A percentile compares a stretch with the other conserved stretches of the same genome.
Evolutionary conservation across 192 early-diverging fungal genomes (phyloP).

Genomic region (Podila verticillata): DNA sequence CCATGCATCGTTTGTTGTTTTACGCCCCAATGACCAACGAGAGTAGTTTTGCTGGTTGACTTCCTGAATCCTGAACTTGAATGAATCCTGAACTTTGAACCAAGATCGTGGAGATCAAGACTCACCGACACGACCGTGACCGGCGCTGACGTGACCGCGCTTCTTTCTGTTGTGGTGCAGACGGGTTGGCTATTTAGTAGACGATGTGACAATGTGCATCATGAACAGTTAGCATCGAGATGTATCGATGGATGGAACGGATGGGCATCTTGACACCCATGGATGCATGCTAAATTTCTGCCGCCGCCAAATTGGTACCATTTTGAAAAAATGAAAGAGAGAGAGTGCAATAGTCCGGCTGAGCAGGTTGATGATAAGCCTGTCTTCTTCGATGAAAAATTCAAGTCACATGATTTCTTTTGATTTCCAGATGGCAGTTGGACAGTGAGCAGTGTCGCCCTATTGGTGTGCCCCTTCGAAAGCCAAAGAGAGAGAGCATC

Average conservation of each 20-base stretch:
- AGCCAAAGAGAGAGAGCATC: not conserved
- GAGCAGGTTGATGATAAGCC: not conserved
- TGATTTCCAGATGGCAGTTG: no score
- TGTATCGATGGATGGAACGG: slow-evolving; percentile 28
- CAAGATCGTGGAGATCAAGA: slow-evolving; percentile 7
- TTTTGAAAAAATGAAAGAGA: slow-evolving; percentile 29
- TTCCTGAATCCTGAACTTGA: not conserved
- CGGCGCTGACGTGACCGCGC: slow-evolving; percentile 99
- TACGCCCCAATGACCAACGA: no score
- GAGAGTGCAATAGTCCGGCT: not conserved
- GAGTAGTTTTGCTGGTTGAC: no score
- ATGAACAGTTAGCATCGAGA: slow-evolving; percentile 1
- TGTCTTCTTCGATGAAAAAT: not conserved
- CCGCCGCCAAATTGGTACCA: slow-evolving; percentile 11
- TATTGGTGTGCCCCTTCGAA: not conserved
- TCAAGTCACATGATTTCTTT: slow-evolving; percentile 5
- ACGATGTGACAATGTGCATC: slow-evolving; percentile 1
- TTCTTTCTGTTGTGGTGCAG: slow-evolving; percentile 92
- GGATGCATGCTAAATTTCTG: not conserved
- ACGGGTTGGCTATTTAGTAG: slow-evolving; percentile 73
- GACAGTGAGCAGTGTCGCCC: no score
- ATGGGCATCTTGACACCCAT: slow-evolving; percentile 3
- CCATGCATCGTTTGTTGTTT: no score
- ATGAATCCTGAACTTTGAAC: not conserved
- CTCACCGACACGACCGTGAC: slow-evolving; percentile 98